Conservation (phyloP, 257 asterid genomes). For the Cinchona pubescens region DNA sequence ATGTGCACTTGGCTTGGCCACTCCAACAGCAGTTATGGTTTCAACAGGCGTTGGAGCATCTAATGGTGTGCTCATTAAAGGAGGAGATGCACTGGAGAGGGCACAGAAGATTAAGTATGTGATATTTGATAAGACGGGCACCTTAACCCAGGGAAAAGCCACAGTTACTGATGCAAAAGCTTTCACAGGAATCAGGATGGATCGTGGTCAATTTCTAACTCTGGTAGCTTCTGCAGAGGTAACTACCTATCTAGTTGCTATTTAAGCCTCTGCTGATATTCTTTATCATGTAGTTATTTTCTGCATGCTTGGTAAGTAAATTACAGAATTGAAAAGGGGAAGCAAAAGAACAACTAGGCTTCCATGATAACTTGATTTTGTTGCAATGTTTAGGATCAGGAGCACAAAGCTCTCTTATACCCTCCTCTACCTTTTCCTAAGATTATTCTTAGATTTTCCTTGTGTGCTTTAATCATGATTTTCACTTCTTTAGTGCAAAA, state of each 20-base stretch:
- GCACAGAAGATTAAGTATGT: constrained; percentile 85
- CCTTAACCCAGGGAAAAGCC: constrained; percentile 97
- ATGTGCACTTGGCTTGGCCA: constrained; percentile 99
- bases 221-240: constrained; percentile 99
- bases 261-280: neutral
- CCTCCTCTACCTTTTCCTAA: neutral
- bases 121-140: constrained; percentile 94
- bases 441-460: neutral
- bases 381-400: neutral
- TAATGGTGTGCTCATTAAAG: constrained; percentile 96
- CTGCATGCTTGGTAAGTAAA: neutral
- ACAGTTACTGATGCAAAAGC: constrained; percentile 73
- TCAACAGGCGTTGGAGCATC: constrained; percentile 99
- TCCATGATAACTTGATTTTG: neutral
- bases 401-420: neutral
- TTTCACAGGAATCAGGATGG: constrained; percentile 84
- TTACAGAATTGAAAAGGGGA: neutral
- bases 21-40: constrained; percentile 99
- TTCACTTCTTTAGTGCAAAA: neutral
- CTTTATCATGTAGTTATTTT: neutral
- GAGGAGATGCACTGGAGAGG: constrained; percentile 96
- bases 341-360: neutral
- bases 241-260: constrained; percentile 6
- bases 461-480: neutral
- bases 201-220: constrained; percentile 90